Conservation (phyloP, 768 basidiomycete species). For the Mycena vulgaris region DNA sequence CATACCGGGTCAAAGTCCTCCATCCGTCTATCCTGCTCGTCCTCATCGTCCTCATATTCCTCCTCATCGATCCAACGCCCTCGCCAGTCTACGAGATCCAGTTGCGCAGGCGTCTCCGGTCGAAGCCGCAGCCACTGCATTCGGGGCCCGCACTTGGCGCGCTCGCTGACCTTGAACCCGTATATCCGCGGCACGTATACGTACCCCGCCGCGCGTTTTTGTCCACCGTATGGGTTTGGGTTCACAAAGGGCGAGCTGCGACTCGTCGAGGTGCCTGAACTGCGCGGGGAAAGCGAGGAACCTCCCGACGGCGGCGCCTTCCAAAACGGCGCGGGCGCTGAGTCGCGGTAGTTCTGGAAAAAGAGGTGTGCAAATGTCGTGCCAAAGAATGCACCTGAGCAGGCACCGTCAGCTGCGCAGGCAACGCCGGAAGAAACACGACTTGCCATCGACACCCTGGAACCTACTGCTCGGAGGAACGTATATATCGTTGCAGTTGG, state of each 20-base stretch:
- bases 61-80: conserved; percentile 88
- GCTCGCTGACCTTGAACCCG: conserved; percentile 97
- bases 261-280: conserved; percentile 48
- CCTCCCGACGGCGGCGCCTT: conserved; percentile 74
- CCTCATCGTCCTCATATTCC: conserved; percentile 76
- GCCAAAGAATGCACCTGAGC: conserved; percentile 95
- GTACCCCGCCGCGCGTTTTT: conserved; percentile 88
- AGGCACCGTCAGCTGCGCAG: conserved; percentile 18
- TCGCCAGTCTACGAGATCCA: conserved; percentile 92
- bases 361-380: conserved; percentile 99
- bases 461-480: conserved; percentile 95
- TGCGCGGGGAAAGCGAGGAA: conserved; percentile 72
- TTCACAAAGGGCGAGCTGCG: conserved; percentile 80
- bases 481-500: conserved; percentile 98
- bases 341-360: conserved; percentile 97
- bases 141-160: conserved; percentile 93
- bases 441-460: conserved; percentile 94
- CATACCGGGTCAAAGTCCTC: conserved; percentile 89
- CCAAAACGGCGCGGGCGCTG: conserved; percentile 95
- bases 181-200: conserved; percentile 95
- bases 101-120: conserved; percentile 83
- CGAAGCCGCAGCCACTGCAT: conserved; percentile 97
- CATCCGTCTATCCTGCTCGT: conserved; percentile 83
- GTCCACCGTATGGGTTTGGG: conserved; percentile 91
- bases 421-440: not conserved